A percentile compares a stretch with the other conserved stretches of the same genome.
Evolutionary conservation across 768 basidiomycete species (phyloP).

Genomic region (Piloderma croceum): DNA sequence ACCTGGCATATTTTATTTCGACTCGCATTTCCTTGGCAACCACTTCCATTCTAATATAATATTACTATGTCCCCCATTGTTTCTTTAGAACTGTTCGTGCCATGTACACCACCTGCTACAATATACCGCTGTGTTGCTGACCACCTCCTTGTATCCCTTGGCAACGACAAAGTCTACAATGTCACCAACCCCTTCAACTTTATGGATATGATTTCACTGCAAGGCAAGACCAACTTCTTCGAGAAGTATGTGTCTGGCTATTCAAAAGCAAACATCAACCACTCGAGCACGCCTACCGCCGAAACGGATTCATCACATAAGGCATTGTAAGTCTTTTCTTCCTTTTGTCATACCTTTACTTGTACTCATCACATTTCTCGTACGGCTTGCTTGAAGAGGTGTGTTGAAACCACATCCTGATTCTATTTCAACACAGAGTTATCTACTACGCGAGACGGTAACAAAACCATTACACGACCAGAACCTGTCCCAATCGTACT

Average conservation of each 20-base stretch:
- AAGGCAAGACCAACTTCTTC: conserved; percentile 12
- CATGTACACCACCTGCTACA: too few relatives aligned
- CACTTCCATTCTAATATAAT: too few relatives aligned
- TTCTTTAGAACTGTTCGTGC: too few relatives aligned
- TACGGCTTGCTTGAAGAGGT: conserved; percentile 27
- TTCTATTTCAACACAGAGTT: too few relatives aligned
- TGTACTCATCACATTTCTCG: conserved; percentile 4
- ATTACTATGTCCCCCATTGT: too few relatives aligned
- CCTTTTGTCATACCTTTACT: not conserved
- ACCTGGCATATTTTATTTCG: conserved; percentile 1
- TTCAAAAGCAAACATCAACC: conserved; percentile 23
- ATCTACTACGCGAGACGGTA: too few relatives aligned
- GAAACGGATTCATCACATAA: conserved; percentile 6
- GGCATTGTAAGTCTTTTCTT: conserved; percentile 26
- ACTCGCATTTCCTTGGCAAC: too few relatives aligned
- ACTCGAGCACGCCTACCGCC: conserved; percentile 2
- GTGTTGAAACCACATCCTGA: too few relatives aligned
- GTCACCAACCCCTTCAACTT: conserved; percentile 51
- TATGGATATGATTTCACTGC: conserved; percentile 70
- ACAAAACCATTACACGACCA: too few relatives aligned
- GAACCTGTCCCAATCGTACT: too few relatives aligned
- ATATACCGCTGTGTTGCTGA: too few relatives aligned
- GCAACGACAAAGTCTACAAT: conserved; percentile 62
- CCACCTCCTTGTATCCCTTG: conserved; percentile 62
- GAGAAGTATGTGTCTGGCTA: conserved; percentile 10